Evolutionary conservation across 75 land plant genomes (phyloP), one percentile per base, ranked within the genome.

Genomic region (Pseudotsuga menziesii): DNA sequence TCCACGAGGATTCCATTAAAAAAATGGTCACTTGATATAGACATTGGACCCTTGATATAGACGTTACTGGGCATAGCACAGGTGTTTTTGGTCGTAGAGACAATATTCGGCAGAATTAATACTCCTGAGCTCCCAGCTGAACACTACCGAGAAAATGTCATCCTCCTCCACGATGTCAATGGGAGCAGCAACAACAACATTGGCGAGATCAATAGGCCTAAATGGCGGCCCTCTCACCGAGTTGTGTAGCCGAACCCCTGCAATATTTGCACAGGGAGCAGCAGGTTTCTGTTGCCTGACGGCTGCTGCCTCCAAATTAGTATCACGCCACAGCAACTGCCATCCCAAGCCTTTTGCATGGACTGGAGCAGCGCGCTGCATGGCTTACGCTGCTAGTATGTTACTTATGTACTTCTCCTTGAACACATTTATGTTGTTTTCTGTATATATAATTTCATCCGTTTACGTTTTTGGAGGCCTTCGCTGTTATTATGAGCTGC

Each of bases 381-480:
- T 69, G 72, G 72, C 72, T 29, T 23, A 69, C 41, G 72, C 72
- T 19, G 72, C 72, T 36, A 44, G 72, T 69, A 69, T 39, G 27
- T 13, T 22, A 20, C 7, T 0, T 22, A 9, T 36, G 2, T 69
- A 11, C 52, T 2, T 3, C 14, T 25, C 5, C 6, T 4, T 61
- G 13, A 25, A 25, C 15, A 26, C 64, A 27, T 6, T 25, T 26
- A 17, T 19, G 15, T 6, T 61, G 64, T 9, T 61, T 61, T 61
- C 14, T 26, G 25, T 12, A 25, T 11, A 61, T 3, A 9, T 48
- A 9, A 11, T 48, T 48, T 48, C 54, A 48, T 48, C 54, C 54
- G 54, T 48, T 44, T 48, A 48, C 54, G 9, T 48, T 48, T 48
- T 44, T 48, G 54, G 54, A 48, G 9, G 54, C 11, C 13, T 48